Evolutionary conservation across 2,329 filamentous ascomycete genomes (phyloP).

Genomic region (Aspergillus hortae): DNA sequence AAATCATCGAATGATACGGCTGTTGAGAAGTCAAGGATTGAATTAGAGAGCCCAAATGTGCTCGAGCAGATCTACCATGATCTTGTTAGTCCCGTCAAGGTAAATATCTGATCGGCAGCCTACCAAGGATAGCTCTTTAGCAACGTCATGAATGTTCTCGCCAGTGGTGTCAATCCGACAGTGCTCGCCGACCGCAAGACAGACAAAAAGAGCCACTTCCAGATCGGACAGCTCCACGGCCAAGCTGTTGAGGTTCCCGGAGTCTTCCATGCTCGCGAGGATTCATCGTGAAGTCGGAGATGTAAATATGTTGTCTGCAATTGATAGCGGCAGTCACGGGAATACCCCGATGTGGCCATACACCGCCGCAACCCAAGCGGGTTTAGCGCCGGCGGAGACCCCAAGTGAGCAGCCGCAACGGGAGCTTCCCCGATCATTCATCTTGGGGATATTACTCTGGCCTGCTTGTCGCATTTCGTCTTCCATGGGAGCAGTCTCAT

Average conservation of each 20-base stretch:
- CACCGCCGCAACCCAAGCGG: conserved; percentile 3
- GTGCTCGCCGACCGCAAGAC: conserved; percentile 76
- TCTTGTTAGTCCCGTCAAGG: neutral
- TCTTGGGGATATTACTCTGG: neutral
- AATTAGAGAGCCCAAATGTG: conserved; percentile 69
- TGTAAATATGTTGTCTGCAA: no score
- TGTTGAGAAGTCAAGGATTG: conserved; percentile 68
- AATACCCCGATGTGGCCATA: neutral
- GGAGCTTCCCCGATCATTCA: conserved; percentile 6
- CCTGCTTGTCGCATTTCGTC: neutral
- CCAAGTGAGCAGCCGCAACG: conserved; percentile 10
- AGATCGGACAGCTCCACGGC: conserved; percentile 80
- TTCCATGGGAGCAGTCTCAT: neutral
- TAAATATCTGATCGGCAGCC: neutral
- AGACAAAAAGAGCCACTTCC: conserved; percentile 80
- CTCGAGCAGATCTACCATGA: conserved; percentile 58
- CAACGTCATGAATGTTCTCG: conserved; percentile 62
- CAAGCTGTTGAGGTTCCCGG: conserved; percentile 56
- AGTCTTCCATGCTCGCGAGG: conserved; percentile 10
- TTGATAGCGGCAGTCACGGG: neutral
- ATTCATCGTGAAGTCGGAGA: no score
- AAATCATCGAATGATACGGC: conserved; percentile 80
- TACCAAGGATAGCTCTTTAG: conserved; percentile 70
- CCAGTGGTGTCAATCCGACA: conserved; percentile 76
- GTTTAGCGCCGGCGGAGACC: conserved; percentile 10